Evolutionary conservation across 1,284 basidiomycete genomes (phyloP), one percentile per base, ranked within the genome.

Genomic region (Papiliotrema flavescens): DNA sequence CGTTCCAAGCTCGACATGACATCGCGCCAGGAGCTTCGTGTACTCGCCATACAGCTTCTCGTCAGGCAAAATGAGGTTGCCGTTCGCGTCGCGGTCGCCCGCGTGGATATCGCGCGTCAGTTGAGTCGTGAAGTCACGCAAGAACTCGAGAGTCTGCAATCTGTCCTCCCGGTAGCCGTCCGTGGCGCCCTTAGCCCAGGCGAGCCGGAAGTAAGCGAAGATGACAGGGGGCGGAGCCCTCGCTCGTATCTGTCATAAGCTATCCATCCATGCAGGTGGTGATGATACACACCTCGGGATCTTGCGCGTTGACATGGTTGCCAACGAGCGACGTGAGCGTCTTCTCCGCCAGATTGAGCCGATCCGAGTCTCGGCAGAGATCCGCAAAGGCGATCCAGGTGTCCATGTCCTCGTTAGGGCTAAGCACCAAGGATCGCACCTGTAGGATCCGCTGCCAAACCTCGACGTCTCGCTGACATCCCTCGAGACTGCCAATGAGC

Each of bases 381-480:
- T 92, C 91, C 22, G 89, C 90, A 67, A 92, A 91, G 73, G 90
- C 88, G 77, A 92, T 98, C 95, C 95, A 98, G 83, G 97, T 98
- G 52, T 90, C 85, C 49, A 90, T 92, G 69, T 98, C 94, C 66
- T 97, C 93, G 61, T 89, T 89, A 0, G 96, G 96, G 44, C 86
- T 90, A 32, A 98, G 80, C 22, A 99, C 94, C 48, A 98, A 83
- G 0, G 93, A 92, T 55, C 96, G 85, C 39, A 99, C 92, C 79
- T 98, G 95, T 17, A 99, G 79, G 47, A 98, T 92, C 22, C 95
- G 86, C 76, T 98, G 96, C 96, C 96, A 99, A 3, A 97, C 93
- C 75, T 99, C 96, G 19, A 98, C 96, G 64, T 98, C 96, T 17
- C 92, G 90, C 72, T 98, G 94, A 75, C 95, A 98, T 2, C 94